phyloP scores from a whole-genome alignment of 495 filamentous ascomycete species.

The Hyphodiscus hymeniophilus region DNA sequence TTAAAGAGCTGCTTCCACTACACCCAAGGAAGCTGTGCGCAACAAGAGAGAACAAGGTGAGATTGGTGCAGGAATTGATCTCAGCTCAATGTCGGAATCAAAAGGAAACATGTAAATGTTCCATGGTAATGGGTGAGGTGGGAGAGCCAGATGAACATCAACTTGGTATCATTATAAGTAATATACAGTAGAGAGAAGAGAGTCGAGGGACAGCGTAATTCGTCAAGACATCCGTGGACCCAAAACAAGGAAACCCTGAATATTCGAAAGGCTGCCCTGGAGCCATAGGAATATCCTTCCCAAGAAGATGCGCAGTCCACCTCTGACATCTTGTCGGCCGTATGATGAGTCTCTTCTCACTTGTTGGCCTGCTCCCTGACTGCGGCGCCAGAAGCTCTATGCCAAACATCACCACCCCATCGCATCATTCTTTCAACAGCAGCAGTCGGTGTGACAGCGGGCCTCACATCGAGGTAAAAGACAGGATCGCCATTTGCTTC shows the following conservation, averaged over 20 bases:
- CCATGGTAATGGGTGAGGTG: too few species aligned
- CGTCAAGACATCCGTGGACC: slow-evolving; percentile 1
- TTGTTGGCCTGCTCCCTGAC: slow-evolving; percentile 31
- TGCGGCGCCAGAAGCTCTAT: slow-evolving; percentile 69
- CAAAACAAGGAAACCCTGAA: neutral
- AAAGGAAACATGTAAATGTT: too few species aligned
- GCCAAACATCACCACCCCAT: slow-evolving; percentile 95
- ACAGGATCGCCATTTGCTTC: slow-evolving; percentile 90
- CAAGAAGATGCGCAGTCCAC: neutral
- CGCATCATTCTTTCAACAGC: slow-evolving; percentile 76
- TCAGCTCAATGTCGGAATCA: too few species aligned
- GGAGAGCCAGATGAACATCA: too few species aligned
- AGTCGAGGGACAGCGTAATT: neutral
- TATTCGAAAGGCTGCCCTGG: too few species aligned
- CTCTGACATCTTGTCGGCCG: neutral
- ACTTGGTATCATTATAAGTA: neutral
- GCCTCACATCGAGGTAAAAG: slow-evolving; percentile 95
- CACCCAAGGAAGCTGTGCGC: too few species aligned
- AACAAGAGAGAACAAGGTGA: too few species aligned
- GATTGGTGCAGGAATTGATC: too few species aligned
- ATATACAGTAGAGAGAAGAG: slow-evolving; percentile 10
- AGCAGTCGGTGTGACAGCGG: slow-evolving; percentile 70
- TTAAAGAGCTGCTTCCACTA: too few species aligned
- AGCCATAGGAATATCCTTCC: too few species aligned
- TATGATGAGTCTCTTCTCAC: neutral